Evolutionary conservation across 805 yeast genomes (phyloP), one percentile per base, ranked within the genome.

Genomic region (Zygotorulaspora danielsina): DNA sequence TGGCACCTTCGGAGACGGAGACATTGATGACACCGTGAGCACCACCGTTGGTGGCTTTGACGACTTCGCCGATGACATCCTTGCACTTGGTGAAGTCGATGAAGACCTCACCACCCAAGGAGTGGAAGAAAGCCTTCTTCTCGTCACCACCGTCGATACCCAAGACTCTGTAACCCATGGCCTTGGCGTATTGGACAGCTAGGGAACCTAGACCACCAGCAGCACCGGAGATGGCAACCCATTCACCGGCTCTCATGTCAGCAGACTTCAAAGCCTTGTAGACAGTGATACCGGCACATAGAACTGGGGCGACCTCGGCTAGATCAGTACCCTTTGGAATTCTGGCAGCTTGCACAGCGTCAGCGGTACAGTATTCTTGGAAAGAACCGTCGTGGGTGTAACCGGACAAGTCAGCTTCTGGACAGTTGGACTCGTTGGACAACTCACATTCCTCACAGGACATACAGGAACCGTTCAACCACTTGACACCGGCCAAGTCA

Each of bases 261-360:
- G 94, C 84, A 31, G 85, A 81, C 73, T 84, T 84, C 61, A 85
- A 71, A 32, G 94, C 95, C 73, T 84, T 85, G 80, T 85, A 85
- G 42, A 84, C 94, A 28, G 95, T 85, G 64, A 85, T 79, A 66
- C 95, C 95, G 25, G 95, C 95, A 70, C 95, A 85, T 57, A 86
- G 75, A 59, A 85, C 78, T 54, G 95, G 95, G 8, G 95, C 79
- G 46, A 78, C 75, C 49, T 69, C 72, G 39, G 90, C 88, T 54
- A 85, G 74, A 59, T 86, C 89, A 29, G 84, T 69, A 43, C 80
- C 83, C 55, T 73, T 57, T 44, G 94, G 89, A 55, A 86, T 78
- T 52, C 73, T 70, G 29, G 94, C 94, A 28, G 93, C 94, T 60
- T 85, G 94, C 42, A 81, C 75, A 29, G 90, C 93, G 64, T 84